Evolutionary conservation across 441 rosid species (phyloP), one percentile per base, ranked within the genome.

Genomic region (Brassica hybrid): DNA sequence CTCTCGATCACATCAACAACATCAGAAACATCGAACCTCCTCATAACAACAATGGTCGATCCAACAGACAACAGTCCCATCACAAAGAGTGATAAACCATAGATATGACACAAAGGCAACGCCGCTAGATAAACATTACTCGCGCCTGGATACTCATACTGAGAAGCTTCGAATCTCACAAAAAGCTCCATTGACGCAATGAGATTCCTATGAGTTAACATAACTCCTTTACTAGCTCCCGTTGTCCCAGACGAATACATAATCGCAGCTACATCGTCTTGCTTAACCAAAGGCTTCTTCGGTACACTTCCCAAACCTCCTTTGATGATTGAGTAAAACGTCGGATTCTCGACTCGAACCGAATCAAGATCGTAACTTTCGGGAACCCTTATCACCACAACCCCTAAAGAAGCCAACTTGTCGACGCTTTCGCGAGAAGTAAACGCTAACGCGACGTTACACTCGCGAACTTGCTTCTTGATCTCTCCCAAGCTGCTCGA

Each of bases 211-310:
- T 93, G 99, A 3, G 97, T 89, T 38, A 94, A 67, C 75, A 93
- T 60, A 27, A 83, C 97, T 50, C 99, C 97, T 85, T 94, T 93
- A 81, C 88, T 93, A 61, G 79, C 84, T 30, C 96, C 96, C 12
- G 97, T 91, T 7, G 99, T 94, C 4, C 97, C 97, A 0, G 99
- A 94, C 0, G 97, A 92, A 76, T 89, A 89, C 85, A 94, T 67
- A 72, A 94, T 86, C 2, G 90, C 97, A 1, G 96, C 96, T 19
- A 82, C 82, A 73, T 92, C 94, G 16, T 88, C 86, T 77, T 92
- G 96, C 80, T 84, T 86, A 77, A 90, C 87, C 56, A 76, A 71
- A 0, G 90, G 89, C n/a, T n/a, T n/a, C 70, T 72, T 83, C 1
- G 72, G 19, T 3, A 73, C 69, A 68, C 63, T 57, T 23, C 74